Conservation (phyloP, 345 rosid genomes). For the Eucalyptus dawsonii region DNA sequence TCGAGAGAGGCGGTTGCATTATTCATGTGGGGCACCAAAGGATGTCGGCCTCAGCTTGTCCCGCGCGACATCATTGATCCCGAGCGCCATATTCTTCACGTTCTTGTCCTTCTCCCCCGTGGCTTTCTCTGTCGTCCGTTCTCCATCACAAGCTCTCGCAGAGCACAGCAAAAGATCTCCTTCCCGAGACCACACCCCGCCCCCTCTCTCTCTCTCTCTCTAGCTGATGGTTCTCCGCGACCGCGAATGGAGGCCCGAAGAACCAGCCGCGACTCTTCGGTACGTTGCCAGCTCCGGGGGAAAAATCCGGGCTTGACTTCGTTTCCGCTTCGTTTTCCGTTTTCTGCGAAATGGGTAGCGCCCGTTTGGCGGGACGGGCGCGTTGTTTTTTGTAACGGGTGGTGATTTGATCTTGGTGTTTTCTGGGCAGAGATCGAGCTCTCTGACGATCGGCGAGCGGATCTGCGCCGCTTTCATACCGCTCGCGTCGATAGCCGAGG, state of each 20-base stretch:
- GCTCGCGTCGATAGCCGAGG: constrained; percentile 31
- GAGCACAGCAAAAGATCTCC: not conserved
- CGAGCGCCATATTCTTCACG: not conserved
- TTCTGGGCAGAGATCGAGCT: constrained; percentile 34
- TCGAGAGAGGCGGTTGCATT: not conserved
- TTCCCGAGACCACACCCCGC: not conserved
- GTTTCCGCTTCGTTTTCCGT: not conserved
- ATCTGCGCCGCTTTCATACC: constrained; percentile 56
- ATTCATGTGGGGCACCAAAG: not conserved
- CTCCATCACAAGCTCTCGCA: not conserved
- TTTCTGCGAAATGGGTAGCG: not conserved
- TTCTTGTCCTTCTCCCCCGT: not conserved
- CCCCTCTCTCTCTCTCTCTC: not conserved
- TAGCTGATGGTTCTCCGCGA: not conserved
- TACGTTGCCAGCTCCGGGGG: not conserved
- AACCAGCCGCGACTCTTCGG: not conserved
- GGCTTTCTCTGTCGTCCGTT: not conserved
- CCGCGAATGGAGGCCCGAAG: not conserved
- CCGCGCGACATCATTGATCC: not conserved
- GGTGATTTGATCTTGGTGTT: not conserved
- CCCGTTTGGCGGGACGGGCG: not conserved
- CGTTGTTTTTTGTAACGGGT: not conserved
- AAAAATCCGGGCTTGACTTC: not conserved
- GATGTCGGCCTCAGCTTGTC: not conserved
- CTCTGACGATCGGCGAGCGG: constrained; percentile 46